Evolutionary conservation across 2,329 filamentous ascomycete species (phyloP), one percentile per base, ranked within the genome.

Genomic region (Emergomyces orientalis): DNA sequence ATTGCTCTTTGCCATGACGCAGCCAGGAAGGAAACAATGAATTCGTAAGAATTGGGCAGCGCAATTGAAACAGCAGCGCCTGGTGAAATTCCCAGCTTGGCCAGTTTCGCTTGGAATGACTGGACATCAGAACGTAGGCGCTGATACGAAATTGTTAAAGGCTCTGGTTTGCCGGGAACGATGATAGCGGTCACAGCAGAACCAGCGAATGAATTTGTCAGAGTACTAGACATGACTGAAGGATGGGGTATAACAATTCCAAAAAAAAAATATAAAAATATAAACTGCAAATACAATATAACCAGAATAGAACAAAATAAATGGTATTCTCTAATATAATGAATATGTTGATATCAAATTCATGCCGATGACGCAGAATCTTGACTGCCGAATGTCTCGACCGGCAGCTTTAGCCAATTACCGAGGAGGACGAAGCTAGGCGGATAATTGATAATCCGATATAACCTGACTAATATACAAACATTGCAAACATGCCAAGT

Each of bases 11-110:
- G 90, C 85, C 88, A 91, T n/a, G 89, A 85, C 22, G 86, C 83
- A n/a, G 90, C 90, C 54, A 95, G 83, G 77, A 95, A 96, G 1
- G 90, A 86, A 63, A 94, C 86, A 72, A 95, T 89, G 77, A 95
- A 94, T 75, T 92, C 89, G 76, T 91, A 92, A 61, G 88, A 91
- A 79, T 95, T 95, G 64, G 88, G 84, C 22, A 91, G 83, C 34
- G 90, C 88, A 73, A 95, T 91, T 57, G 90, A 94, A 60, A 95
- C 89, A 56, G 89, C 87, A 17, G 87, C 84, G 67, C 83, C 82
- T 52, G 83, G 81, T 63, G 82, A 80, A 66, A 95, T 85, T 67
- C 90, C 90, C 62, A 93, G 81, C 57, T 82, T 81, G 30, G 90
- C 90, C 66, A 95, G 85, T 77, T 90, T 89, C 72, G 81, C 80